phyloP scores from a whole-genome alignment of 106 monocot genomes.

The Cymbidium sinense region DNA sequence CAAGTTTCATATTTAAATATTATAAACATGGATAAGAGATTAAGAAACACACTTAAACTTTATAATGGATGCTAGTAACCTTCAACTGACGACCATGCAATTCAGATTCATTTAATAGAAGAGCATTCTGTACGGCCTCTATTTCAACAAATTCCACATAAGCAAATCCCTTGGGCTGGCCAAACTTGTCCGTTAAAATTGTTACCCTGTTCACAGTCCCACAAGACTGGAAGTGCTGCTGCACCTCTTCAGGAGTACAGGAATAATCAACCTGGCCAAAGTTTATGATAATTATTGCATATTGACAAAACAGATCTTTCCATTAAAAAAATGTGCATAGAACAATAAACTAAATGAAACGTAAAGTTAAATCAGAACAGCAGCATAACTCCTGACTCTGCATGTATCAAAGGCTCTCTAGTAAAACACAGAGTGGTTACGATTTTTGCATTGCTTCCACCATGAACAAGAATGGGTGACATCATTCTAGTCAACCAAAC shows the following conservation, averaged over 20 bases:
- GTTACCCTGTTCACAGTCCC: conserved; percentile 54
- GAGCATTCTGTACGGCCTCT: conserved; percentile 57
- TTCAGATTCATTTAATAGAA: conserved; percentile 52
- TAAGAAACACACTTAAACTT: not conserved
- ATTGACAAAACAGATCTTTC: not conserved
- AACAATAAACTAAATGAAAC: not conserved
- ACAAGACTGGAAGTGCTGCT: conserved; percentile 61
- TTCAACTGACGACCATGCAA: conserved; percentile 56
- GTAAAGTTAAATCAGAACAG: not conserved
- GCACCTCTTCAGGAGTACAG: conserved; percentile 55
- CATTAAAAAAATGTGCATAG: not conserved
- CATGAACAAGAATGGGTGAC: not conserved
- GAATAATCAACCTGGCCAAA: conserved; percentile 50
- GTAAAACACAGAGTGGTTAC: not conserved
- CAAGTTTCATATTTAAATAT: not conserved
- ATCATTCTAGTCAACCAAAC: not conserved
- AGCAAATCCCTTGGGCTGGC: conserved; percentile 59
- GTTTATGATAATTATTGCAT: not conserved
- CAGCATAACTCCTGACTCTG: not conserved
- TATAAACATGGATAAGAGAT: not conserved
- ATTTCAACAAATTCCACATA: conserved; percentile 64
- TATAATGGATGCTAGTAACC: conserved; percentile 12
- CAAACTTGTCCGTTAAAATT: conserved; percentile 56
- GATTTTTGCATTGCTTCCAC: not conserved
- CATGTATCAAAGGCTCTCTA: not conserved